Evolutionary conservation across 2,329 filamentous ascomycete genomes (phyloP), one percentile per base, ranked within the genome.

Genomic region (Fusarium penzigii): DNA sequence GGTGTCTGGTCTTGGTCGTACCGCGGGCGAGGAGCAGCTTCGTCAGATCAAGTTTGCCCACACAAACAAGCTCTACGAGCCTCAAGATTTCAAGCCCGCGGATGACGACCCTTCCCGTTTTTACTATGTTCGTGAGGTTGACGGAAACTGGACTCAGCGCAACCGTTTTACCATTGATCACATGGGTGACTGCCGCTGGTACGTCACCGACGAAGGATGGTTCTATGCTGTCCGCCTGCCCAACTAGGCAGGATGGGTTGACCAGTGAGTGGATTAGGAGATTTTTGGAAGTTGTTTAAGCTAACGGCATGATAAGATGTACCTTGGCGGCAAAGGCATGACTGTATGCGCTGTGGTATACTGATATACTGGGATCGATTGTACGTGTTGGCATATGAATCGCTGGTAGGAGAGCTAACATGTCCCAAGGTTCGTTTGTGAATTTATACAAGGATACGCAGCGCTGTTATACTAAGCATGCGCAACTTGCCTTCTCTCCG

Each of bases 11-110:
- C 62, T 83, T 46, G 81, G 81, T 56, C 76, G 75, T 57, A 84
- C 81, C 2, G 68, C 70, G 36, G 66, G 64, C 50, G 80, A 84
- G 65, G 66, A 78, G 42, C 69, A 73, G 34, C 65, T 76, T 17
- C 74, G 78, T 51, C 77, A 80, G 65, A 67, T 75, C 42, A 70
- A 79, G 60, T 75, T 79, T 56, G 77, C 79, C n/a, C 65, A 76
- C 53, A 67, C 72, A 57, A 80, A 79, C 66, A 73, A 75, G 59
- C 71, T 80, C 58, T 76, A 79, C 58, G 78, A 83, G 67, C 77
- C 80, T 14, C 83, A 86, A 73, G 82, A 85, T 60, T 83, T 86
- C 65, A 82, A 84, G 69, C 84, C 84, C 2, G 75, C 77, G 17
- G 83, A 86, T 63, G 78, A 83, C 57, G 79, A 85, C 68, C 78